Evolutionary conservation across 176 grass and related monocot species (phyloP).

Genomic region (Dendrocalamus sinicus): DNA sequence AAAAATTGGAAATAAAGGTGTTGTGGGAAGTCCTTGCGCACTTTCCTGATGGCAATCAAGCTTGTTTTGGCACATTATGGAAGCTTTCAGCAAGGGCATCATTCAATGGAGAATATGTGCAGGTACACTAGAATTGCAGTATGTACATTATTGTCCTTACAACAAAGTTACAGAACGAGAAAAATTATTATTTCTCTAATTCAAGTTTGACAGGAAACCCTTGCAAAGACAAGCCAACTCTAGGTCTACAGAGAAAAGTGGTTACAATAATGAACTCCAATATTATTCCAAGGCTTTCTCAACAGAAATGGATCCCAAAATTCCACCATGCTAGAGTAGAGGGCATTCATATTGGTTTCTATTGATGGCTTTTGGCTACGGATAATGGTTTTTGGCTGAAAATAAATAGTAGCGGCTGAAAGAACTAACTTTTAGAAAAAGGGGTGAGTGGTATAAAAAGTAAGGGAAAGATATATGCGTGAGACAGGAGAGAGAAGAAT

Average conservation of each 20-base stretch:
- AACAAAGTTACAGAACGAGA: not conserved
- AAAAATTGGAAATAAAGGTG: not conserved
- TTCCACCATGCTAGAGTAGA: not conserved
- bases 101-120: not conserved
- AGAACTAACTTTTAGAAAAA: no score
- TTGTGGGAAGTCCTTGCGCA: not conserved
- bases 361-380: no score
- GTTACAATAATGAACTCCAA: not conserved
- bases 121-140: not conserved
- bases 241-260: not conserved
- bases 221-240: not conserved
- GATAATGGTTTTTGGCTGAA: no score
- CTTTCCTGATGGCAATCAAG: not conserved
- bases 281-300: not conserved
- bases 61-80: not conserved
- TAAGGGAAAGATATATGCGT: accelerated
- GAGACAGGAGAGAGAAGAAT: no score
- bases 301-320: not conserved
- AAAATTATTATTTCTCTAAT: not conserved
- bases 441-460: no score
- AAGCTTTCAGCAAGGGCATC: not conserved
- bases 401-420: no score
- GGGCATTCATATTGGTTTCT: no score
- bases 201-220: not conserved
- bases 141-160: not conserved